These are phyloP conservation scores for Corchorus olitorius DNA, from an alignment of 345 rosid genomes.

Conservation along the genomic window DNA sequence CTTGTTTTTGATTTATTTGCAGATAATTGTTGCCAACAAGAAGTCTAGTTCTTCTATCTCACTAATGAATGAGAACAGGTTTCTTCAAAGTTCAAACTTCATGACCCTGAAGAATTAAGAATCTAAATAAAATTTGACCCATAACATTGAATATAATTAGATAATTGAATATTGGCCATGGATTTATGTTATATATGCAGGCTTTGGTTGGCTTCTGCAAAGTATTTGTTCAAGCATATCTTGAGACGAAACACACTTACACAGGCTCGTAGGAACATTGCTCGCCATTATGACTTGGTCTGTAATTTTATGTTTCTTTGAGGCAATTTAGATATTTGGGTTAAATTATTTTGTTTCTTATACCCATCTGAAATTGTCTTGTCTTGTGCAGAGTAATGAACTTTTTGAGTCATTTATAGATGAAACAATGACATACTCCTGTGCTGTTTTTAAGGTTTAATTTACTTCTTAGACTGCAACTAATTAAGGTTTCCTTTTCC, in stretches of 20 bases:
- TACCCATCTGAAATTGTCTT: not conserved
- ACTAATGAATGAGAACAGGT: slow-evolving; percentile 63
- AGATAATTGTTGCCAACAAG: slow-evolving; percentile 19
- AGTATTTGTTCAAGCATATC: slow-evolving; percentile 71
- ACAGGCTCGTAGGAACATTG: slow-evolving; percentile 89
- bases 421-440: slow-evolving; percentile 88
- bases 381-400: slow-evolving; percentile 75
- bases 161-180: not conserved
- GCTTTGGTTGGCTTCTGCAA: slow-evolving; percentile 98
- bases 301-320: not conserved
- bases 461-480: not conserved
- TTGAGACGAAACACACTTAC: slow-evolving; percentile 74
- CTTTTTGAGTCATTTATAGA: slow-evolving; percentile 72
- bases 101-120: not conserved
- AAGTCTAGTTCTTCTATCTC: slow-evolving; percentile 31
- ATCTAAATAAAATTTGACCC: not conserved
- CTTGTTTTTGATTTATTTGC: slow-evolving; percentile 3
- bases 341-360: no score
- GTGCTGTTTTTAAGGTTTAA: slow-evolving; percentile 72
- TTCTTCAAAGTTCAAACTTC: not conserved
- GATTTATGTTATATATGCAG: slow-evolving; percentile 36
- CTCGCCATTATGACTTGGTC: slow-evolving; percentile 95
- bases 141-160: no score
- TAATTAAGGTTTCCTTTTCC: not conserved
- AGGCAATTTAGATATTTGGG: no score